Base-by-base conservation (phyloP, 805 yeast genomes). In the Saccharomycopsis amapae region DNA sequence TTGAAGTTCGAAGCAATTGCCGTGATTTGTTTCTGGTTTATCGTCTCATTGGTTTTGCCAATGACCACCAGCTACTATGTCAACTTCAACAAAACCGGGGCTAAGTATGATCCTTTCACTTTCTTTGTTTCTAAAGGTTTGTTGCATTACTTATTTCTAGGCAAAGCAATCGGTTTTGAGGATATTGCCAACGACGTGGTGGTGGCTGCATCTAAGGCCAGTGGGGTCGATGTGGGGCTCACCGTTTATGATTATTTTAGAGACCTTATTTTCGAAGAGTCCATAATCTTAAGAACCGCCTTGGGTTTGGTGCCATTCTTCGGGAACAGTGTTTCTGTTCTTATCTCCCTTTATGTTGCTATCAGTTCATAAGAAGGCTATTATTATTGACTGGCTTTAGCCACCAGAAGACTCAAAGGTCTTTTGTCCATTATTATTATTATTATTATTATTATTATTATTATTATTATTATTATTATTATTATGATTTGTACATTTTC, bases 101-200 rank as follows among this genome's bases (percentile, higher is more conserved):
- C 12, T 13, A 42, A 25, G 15, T 69, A 58, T 59, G 85, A 78
- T 58, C 82, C 84, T 35, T 68, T 78, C 51, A 62, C 70, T 40
- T 76, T 73, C 59, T 72, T 72, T 47, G 59, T 78, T 53, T 50
- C 66, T 43, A 76, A 76, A 58, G 58, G 71, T 25, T 55, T 76
- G 50, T 50, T 70, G 22, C 65, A 67, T 51, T 69, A 66, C 58
- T 58, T 65, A 48, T 55, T 69, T 48, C 47, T 58, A 32, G 53
- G 56, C 3, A 54, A 56, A 20, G 31, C 53, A 36, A 57, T 61
- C 26, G 52, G 60, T 28, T 54, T 59, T 32, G 56, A 56, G 6
- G 63, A 58, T 45, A 46, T 58, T 37, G 55, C 54, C 46, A 54
- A 53, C 51, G 57, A 57, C 42, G 56, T 61, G 26, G 53, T 53